phyloP scores from a whole-genome alignment of 202 grass and related monocot genomes.

The Panicum hallii region DNA sequence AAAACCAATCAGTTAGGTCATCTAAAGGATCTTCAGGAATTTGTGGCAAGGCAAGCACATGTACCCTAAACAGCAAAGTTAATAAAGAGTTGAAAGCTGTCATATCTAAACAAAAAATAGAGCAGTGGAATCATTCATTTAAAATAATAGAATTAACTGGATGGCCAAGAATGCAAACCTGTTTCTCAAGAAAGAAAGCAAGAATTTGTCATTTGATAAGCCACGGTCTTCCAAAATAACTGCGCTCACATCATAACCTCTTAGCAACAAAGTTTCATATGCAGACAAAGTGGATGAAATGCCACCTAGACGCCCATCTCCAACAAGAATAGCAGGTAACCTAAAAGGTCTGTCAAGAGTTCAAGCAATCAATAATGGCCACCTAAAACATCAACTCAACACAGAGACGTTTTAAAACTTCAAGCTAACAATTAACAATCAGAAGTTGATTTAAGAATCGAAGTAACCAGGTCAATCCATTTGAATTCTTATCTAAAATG shows the following conservation, averaged over 20 bases:
- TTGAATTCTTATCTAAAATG: not conserved
- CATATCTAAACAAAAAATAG: slow-evolving; percentile 26
- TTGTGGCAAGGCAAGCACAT: slow-evolving; percentile 79
- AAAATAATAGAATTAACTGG: slow-evolving; percentile 28
- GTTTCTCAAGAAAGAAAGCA: slow-evolving; percentile 78
- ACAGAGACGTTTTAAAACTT: not conserved
- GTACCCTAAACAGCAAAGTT: slow-evolving; percentile 58
- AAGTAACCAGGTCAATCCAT: not conserved
- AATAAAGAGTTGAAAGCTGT: slow-evolving; percentile 15
- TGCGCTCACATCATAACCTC: slow-evolving; percentile 91
- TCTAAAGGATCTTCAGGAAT: slow-evolving; percentile 81
- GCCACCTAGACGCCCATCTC: slow-evolving; percentile 87
- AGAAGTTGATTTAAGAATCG: not conserved
- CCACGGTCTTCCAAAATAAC: slow-evolving; percentile 82
- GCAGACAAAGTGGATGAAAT: slow-evolving; percentile 95
- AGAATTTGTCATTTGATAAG: slow-evolving; percentile 72
- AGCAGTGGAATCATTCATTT: not conserved
- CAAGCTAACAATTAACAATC: slow-evolving; percentile 11
- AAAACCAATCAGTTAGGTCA: slow-evolving; percentile 88
- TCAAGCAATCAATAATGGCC: not conserved
- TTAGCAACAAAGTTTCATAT: slow-evolving; percentile 78
- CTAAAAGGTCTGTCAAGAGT: slow-evolving; percentile 73
- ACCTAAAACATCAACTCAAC: slow-evolving; percentile 3
- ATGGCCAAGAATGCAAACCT: slow-evolving; percentile 39
- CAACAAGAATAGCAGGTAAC: slow-evolving; percentile 88